Evolutionary conservation across 495 filamentous ascomycete genomes (phyloP).

Genomic region (Neurospora sp.): DNA sequence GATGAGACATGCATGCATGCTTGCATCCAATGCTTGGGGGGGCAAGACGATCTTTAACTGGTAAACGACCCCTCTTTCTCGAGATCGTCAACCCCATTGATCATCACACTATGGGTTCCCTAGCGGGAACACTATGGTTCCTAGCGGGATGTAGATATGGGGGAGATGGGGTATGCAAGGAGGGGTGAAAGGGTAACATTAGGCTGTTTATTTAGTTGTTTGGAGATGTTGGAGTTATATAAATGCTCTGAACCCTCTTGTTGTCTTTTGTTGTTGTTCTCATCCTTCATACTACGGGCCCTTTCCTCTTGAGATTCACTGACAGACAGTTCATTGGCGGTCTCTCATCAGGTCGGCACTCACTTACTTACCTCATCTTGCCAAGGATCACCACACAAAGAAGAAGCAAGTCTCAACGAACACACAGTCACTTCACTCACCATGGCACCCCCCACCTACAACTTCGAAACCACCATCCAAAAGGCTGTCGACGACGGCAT

Average conservation of each 20-base stretch:
- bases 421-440: not conserved
- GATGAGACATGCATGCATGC: too few relatives aligned
- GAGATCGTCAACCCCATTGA: too few relatives aligned
- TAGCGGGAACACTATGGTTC: not conserved
- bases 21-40: too few relatives aligned
- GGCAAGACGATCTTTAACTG: too few relatives aligned
- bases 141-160: not conserved
- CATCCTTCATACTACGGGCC: not conserved
- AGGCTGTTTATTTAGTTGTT: not conserved
- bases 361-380: not conserved
- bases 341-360: not conserved
- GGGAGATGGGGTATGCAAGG: not conserved
- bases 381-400: not conserved
- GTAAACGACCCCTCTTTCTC: too few relatives aligned
- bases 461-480: constrained; percentile 13
- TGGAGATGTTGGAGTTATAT: not conserved
- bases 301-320: not conserved
- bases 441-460: not conserved
- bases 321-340: not conserved
- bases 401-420: too few relatives aligned
- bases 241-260: not conserved
- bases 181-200: not conserved
- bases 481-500: constrained; percentile 14
- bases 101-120: too few relatives aligned
- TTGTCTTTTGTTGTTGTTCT: not conserved